Conservation (phyloP, 805 yeast species). For the baker's yeast (Saccharomyces cerevisiae) region DNA sequence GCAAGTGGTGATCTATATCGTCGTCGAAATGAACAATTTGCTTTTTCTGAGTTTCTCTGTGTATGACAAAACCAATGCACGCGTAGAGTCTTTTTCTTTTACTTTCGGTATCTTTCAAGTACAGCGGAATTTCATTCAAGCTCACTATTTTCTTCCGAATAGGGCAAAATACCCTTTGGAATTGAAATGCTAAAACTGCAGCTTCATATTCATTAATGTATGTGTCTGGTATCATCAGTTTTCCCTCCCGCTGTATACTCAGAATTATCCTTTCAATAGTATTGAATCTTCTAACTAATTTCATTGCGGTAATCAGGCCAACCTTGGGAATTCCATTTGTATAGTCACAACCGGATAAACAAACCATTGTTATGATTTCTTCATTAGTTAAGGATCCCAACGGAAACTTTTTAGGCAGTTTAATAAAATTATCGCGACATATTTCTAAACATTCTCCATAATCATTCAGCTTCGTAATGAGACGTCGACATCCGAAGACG, state of each 20-base stretch:
- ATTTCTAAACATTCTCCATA: conserved; percentile 64
- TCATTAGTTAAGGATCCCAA: conserved; percentile 43
- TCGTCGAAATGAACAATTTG: conserved; percentile 23
- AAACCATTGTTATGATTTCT: conserved; percentile 69
- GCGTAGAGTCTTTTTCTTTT: conserved; percentile 1
- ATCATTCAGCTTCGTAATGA: conserved; percentile 78
- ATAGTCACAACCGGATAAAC: conserved; percentile 94
- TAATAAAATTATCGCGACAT: conserved; percentile 43
- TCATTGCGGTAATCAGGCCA: conserved; percentile 72
- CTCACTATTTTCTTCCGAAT: conserved; percentile 39
- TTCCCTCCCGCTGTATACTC: conserved; percentile 54
- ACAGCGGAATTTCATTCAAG: conserved; percentile 47
- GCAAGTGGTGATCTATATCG: conserved; percentile 38
- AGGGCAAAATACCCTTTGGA: conserved; percentile 82
- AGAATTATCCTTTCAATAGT: conserved; percentile 49
- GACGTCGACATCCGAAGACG: conserved; percentile 70
- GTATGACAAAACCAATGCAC: conserved; percentile 35
- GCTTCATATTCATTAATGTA: conserved; percentile 52
- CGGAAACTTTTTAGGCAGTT: conserved; percentile 40
- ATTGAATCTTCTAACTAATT: conserved; percentile 42
- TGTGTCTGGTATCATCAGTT: conserved; percentile 43
- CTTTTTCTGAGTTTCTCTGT: conserved; percentile 11
- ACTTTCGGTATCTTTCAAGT: conserved; percentile 10
- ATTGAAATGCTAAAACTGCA: conserved; percentile 75
- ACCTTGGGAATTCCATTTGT: conserved; percentile 76